These are phyloP conservation scores for Allantophomopsis cytisporea DNA, from an alignment of 2,329 filamentous ascomycete species.

Conservation along the genomic window DNA sequence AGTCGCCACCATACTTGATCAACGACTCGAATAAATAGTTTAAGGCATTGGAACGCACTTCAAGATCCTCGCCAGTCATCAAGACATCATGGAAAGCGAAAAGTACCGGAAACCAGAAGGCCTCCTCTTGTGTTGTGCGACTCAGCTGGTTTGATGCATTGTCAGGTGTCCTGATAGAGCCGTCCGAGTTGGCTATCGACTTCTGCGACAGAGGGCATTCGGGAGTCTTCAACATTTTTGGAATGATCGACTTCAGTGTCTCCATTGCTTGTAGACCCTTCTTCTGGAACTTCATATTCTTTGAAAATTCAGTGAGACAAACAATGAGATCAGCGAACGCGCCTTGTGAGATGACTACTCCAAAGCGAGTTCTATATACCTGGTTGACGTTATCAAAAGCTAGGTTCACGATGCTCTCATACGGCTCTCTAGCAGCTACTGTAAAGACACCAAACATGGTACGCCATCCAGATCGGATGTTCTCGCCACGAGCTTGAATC, in stretches of 20 bases:
- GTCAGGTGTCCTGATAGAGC: constrained; percentile 14
- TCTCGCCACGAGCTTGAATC: constrained; percentile 93
- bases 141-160: constrained; percentile 45
- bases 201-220: constrained; percentile 81
- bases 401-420: constrained; percentile 91
- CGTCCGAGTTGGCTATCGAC: constrained; percentile 23
- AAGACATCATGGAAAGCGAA: constrained; percentile 98
- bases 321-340: constrained; percentile 95
- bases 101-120: constrained; percentile 96
- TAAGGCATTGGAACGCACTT: constrained; percentile 80
- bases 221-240: constrained; percentile 87
- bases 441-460: constrained; percentile 99
- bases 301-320: constrained; percentile 95
- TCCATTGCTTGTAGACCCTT: constrained; percentile 96
- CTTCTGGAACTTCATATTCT: constrained; percentile 97
- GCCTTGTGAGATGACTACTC: constrained; percentile 89
- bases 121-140: constrained; percentile 84
- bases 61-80: constrained; percentile 97
- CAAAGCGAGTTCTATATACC: constrained; percentile 91
- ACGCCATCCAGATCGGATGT: constrained; percentile 95
- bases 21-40: constrained; percentile 96
- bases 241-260: constrained; percentile 82
- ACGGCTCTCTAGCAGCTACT: constrained; percentile 81
- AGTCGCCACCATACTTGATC: constrained; percentile 79
- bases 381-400: constrained; percentile 95